phyloP scores from a whole-genome alignment of 345 rosid genomes.

The Orychophragmus violaceus region DNA sequence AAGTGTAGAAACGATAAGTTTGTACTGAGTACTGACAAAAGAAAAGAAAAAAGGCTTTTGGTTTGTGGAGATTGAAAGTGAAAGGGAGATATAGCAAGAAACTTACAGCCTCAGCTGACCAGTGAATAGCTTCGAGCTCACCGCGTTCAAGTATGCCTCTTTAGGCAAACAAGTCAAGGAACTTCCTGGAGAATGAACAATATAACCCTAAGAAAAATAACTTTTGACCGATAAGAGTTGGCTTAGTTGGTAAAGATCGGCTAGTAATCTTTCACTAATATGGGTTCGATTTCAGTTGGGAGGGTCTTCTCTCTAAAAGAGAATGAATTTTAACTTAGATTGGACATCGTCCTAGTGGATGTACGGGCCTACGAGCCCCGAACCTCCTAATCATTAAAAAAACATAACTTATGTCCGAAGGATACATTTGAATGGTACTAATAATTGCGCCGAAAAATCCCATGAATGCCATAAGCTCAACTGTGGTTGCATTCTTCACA shows the following conservation, averaged over 20 bases:
- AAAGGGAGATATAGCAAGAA: background rate
- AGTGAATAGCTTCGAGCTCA: slow-evolving; percentile 66
- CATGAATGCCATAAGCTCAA: slow-evolving; percentile 75
- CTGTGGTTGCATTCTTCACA: slow-evolving; percentile 65
- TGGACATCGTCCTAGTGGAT: no score
- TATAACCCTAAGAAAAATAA: background rate
- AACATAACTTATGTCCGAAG: slow-evolving; percentile 22
- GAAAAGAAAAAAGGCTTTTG: no score
- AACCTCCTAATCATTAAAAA: no score
- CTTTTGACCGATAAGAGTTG: no score
- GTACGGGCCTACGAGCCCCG: no score
- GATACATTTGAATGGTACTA: slow-evolving; percentile 91
- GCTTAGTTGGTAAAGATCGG: no score
- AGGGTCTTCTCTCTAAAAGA: no score
- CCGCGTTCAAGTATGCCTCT: slow-evolving; percentile 74
- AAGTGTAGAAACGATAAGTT: background rate
- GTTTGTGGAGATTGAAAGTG: background rate
- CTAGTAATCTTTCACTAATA: no score
- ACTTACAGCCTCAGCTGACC: slow-evolving; percentile 83
- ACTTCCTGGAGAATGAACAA: background rate
- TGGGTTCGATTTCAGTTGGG: no score
- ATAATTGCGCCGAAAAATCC: slow-evolving; percentile 76
- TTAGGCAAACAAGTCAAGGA: slow-evolving; percentile 35
- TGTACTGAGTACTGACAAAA: no score
- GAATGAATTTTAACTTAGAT: no score